A percentile compares a stretch with the other conserved stretches of the same genome.
These are phyloP conservation scores for Volvox africanus DNA, from an alignment of 139 green algal genomes.

Conservation along the genomic window DNA sequence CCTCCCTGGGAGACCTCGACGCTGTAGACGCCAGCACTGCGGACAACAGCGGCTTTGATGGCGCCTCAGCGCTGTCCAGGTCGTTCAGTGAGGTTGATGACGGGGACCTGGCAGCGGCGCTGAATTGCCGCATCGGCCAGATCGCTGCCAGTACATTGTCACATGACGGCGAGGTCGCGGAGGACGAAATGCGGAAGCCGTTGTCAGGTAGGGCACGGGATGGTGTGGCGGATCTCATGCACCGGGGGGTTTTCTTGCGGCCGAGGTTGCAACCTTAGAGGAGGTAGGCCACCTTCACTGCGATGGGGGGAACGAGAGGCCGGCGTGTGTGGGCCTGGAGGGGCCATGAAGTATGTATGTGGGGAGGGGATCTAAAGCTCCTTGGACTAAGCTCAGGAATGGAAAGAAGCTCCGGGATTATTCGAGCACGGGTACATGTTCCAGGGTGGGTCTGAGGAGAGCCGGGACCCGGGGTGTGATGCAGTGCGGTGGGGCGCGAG, in stretches of 20 bases:
- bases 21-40: not conserved
- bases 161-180: slow-evolving; percentile 32
- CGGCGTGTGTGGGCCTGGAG: too few species aligned
- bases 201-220: slow-evolving; percentile 24
- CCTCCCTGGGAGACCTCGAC: not conserved
- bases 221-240: not conserved
- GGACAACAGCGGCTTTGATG: slow-evolving; percentile 36
- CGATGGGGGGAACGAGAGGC: too few species aligned
- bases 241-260: not conserved
- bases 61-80: not conserved
- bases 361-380: too few species aligned
- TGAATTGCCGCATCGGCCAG: slow-evolving; percentile 52
- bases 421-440: too few species aligned
- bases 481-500: too few species aligned
- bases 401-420: too few species aligned
- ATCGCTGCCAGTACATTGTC: slow-evolving; percentile 42
- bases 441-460: too few species aligned
- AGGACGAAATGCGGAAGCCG: slow-evolving; percentile 54
- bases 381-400: too few species aligned
- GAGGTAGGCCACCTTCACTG: too few species aligned
- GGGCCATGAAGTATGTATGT: too few species aligned
- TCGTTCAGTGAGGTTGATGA: slow-evolving; percentile 67
- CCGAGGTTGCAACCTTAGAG: too few species aligned
- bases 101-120: slow-evolving; percentile 52
- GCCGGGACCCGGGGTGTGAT: too few species aligned